Conservation (phyloP, 2,329 filamentous ascomycete genomes). For the Ophiocordyceps robertsii region DNA sequence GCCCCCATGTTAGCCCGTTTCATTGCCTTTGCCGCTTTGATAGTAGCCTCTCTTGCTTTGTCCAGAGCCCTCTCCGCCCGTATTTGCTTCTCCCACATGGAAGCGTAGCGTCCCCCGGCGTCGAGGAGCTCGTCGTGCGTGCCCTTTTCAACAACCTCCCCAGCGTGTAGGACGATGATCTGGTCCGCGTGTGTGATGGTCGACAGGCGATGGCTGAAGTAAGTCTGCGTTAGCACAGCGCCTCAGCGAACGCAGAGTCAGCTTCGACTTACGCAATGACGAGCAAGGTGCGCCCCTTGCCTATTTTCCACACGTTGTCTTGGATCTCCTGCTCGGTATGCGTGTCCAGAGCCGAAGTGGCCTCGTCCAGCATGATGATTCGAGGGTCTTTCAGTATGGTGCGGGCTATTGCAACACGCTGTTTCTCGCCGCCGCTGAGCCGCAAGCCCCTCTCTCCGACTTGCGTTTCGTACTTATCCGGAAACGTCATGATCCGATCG, state of each 20-base stretch:
- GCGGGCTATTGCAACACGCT: constrained; percentile 83
- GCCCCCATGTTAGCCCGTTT: constrained; percentile 35
- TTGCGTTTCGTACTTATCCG: constrained; percentile 77
- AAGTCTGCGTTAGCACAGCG: constrained; percentile 7
- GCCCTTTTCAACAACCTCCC: constrained; percentile 64
- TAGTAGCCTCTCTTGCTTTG: constrained; percentile 20
- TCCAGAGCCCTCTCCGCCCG: constrained; percentile 53
- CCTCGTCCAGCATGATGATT: constrained; percentile 88
- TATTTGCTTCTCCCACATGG: constrained; percentile 86
- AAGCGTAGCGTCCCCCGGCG: constrained; percentile 59
- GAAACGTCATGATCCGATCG: constrained; percentile 80
- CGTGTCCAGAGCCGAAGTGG: constrained; percentile 80
- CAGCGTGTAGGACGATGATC: constrained; percentile 65
- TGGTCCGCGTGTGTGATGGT: constrained; percentile 79
- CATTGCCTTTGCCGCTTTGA: constrained; percentile 22
- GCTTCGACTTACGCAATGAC: constrained; percentile 66
- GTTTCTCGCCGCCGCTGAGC: constrained; percentile 83
- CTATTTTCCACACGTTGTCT: constrained; percentile 67
- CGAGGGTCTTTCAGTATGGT: constrained; percentile 86
- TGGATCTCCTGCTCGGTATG: constrained; percentile 92
- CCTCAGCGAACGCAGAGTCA: neutral
- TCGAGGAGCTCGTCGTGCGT: constrained; percentile 65
- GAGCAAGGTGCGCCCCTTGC: constrained; percentile 77
- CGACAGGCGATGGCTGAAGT: constrained; percentile 57
- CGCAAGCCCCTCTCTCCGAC: constrained; percentile 82